These are phyloP conservation scores for Botrytis cinerea DNA, from an alignment of 2,329 filamentous ascomycete species.

Conservation along the genomic window DNA sequence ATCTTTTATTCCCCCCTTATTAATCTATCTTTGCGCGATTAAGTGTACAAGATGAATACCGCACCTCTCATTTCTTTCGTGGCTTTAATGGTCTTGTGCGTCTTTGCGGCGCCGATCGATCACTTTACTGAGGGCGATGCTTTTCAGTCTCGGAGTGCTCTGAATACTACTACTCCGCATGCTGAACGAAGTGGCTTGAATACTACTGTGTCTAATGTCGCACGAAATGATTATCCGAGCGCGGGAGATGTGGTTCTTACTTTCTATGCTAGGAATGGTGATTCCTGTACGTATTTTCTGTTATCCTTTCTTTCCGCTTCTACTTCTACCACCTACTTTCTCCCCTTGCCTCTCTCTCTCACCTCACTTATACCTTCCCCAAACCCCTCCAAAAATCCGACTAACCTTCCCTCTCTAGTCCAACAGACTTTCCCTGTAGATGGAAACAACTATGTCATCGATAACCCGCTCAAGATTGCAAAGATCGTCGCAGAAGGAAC, in stretches of 20 bases:
- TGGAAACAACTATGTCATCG: not conserved
- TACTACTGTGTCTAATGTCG: not conserved
- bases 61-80: not conserved
- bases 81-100: not conserved
- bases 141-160: not conserved
- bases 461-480: not conserved
- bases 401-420: not conserved
- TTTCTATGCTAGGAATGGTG: not conserved
- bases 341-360: not conserved
- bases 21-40: not conserved
- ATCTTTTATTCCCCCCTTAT: not conserved
- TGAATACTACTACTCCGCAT: not conserved
- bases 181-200: not conserved
- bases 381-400: not conserved
- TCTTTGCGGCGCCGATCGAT: not conserved
- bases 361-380: not conserved
- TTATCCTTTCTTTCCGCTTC: not conserved
- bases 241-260: not conserved
- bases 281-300: not conserved
- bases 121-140: not conserved
- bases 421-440: slow-evolving; percentile 4
- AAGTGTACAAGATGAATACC: not conserved
- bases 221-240: not conserved
- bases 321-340: too few relatives aligned
- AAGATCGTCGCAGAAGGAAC: not conserved